Conservation (phyloP, 2,329 filamentous ascomycete species). For the Penicillium rolfsii region DNA sequence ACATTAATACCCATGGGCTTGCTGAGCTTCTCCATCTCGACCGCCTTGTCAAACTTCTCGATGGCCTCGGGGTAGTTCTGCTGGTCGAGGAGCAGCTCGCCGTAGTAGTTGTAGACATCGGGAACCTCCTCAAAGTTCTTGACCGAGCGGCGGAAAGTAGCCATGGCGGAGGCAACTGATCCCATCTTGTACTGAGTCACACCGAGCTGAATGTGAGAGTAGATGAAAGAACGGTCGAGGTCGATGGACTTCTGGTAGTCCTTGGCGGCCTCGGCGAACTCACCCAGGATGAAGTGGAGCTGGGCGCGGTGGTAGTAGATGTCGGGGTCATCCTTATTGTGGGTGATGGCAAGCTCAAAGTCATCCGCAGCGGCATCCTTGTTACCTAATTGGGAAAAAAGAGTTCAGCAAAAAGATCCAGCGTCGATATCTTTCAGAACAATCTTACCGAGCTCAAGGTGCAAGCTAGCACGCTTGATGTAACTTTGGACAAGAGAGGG, state of each 20-base stretch:
- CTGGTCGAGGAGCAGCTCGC: constrained; percentile 94
- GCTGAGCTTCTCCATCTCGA: constrained; percentile 94
- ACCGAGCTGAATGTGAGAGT: constrained; percentile 98
- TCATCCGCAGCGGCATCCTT: constrained; percentile 85
- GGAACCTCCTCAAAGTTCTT: constrained; percentile 98
- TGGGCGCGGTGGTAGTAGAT: constrained; percentile 99
- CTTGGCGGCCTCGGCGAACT: constrained; percentile 90
- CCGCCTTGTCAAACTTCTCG: constrained; percentile 97
- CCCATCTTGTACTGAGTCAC: constrained; percentile 99
- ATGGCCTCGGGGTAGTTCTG: constrained; percentile 94
- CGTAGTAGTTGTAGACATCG: constrained; percentile 99
- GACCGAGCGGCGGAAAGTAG: constrained; percentile 93
- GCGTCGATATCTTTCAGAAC: neutral
- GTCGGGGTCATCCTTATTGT: constrained; percentile 88
- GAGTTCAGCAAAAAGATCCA: constrained; percentile 34
- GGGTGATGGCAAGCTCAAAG: constrained; percentile 80
- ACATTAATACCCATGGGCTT: constrained; percentile 98
- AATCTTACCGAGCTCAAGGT: constrained; percentile 79
- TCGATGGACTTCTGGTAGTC: constrained; percentile 99
- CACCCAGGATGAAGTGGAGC: constrained; percentile 94
- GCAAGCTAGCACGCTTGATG: constrained; percentile 98
- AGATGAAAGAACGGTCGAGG: constrained; percentile 93
- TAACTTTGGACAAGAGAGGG: constrained; percentile 91
- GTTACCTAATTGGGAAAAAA: constrained; percentile 59
- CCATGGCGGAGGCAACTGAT: constrained; percentile 95